Percentiles rank a stretch among this genome's conserved stretches.
These are phyloP conservation scores for Nannochloropsis salina DNA, from an alignment of 108 stramenopile species.

Conservation along the genomic window DNA sequence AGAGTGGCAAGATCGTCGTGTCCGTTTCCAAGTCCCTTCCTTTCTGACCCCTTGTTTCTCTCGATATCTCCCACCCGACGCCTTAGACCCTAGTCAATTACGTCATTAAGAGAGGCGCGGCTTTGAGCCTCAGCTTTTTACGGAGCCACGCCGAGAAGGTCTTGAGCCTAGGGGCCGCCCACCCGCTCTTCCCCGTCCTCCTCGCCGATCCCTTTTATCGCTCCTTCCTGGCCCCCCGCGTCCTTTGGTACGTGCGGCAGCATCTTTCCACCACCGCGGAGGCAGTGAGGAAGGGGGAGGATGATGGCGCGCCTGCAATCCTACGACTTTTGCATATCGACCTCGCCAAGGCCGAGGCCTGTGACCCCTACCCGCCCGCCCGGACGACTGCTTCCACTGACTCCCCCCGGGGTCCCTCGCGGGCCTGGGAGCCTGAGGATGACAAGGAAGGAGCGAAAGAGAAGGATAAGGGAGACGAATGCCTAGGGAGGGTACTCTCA, in stretches of 20 bases:
- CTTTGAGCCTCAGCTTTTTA: not conserved
- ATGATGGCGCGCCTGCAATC: not conserved
- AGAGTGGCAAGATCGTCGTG: not conserved
- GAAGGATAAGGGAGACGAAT: too few relatives aligned
- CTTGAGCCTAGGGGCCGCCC: not conserved
- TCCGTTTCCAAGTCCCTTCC: not conserved
- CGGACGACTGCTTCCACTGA: not conserved
- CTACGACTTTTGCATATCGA: constrained; percentile 6
- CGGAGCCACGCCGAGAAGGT: not conserved
- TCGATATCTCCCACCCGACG: too few relatives aligned
- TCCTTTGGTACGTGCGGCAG: not conserved
- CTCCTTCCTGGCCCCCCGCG: not conserved
- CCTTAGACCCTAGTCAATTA: not conserved
- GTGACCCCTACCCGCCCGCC: not conserved
- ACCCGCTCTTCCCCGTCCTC: not conserved
- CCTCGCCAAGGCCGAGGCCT: not conserved
- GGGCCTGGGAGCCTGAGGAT: too few relatives aligned
- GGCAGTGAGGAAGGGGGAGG: not conserved
- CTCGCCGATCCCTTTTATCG: not conserved
- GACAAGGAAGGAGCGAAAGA: too few relatives aligned
- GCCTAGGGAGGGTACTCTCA: too few relatives aligned
- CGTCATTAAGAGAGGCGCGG: not conserved
- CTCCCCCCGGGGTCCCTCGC: not conserved
- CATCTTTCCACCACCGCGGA: constrained; percentile 1
- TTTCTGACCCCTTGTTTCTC: too few relatives aligned